Evolutionary conservation across 306 rosid genomes (phyloP).

Genomic region (Ammopiptanthus mongolicus): DNA sequence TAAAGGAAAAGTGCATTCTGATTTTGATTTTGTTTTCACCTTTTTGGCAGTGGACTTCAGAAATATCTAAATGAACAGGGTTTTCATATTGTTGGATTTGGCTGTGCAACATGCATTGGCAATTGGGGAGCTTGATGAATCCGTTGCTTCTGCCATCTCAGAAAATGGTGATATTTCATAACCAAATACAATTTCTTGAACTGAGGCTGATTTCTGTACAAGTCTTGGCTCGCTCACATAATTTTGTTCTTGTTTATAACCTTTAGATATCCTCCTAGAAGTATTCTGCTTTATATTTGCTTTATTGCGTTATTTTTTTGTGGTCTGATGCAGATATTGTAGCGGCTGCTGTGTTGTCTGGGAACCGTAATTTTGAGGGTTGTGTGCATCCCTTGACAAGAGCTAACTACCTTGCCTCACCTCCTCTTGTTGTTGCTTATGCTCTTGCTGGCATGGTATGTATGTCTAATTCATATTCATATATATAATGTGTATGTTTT

Average conservation of each 20-base stretch:
- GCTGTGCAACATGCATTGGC: slow-evolving; percentile 95
- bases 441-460: slow-evolving; percentile 97
- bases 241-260: background rate
- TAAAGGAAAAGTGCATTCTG: background rate
- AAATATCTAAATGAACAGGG: slow-evolving; percentile 81
- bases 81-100: slow-evolving; percentile 89
- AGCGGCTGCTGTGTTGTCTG: slow-evolving; percentile 94
- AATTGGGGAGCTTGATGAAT: slow-evolving; percentile 78
- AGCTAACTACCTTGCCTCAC: slow-evolving; percentile 99
- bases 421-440: slow-evolving; percentile 94
- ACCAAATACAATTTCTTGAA: slow-evolving; percentile 7
- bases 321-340: slow-evolving; percentile 59
- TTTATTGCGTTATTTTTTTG: background rate
- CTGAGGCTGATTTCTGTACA: background rate
- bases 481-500: background rate
- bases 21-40: slow-evolving; percentile 18
- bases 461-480: slow-evolving; percentile 5
- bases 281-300: background rate
- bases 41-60: slow-evolving; percentile 73
- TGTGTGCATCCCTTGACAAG: slow-evolving; percentile 94
- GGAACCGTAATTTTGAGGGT: slow-evolving; percentile 98
- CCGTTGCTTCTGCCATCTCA: slow-evolving; percentile 76
- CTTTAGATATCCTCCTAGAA: background rate
- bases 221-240: background rate
- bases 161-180: slow-evolving; percentile 60